Base-by-base conservation (phyloP, 495 filamentous ascomycete genomes). In the Penicillium atrosanguineum region DNA sequence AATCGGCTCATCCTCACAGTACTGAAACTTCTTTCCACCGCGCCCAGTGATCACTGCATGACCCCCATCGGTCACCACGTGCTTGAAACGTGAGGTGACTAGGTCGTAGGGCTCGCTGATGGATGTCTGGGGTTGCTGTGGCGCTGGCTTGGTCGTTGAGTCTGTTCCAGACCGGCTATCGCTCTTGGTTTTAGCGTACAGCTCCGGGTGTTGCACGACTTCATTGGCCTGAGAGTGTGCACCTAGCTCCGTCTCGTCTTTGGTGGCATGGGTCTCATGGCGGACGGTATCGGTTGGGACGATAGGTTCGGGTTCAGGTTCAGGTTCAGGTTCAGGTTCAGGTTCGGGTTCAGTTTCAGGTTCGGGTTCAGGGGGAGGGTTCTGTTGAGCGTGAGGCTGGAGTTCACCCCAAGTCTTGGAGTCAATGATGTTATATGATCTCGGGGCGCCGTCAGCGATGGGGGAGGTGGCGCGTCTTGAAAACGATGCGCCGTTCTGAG, bases 1-100 rank as follows among this genome's bases (percentile, higher is more conserved):
- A 38, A 96, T 96, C 0, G 93, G 91, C 59, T 96, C 93, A 67
- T 97, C 93, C 68, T 97, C 93, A 67, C 90, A 95, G n/a, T 79
- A 51, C 59, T 92, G 88, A 38, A 93, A 72, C 2, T 70, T 80
- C 15, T 83, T 78, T 3, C 86, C 83, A 48, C 87, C 81, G 48
- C 88, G 77, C 11, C 91, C 91, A 6, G 90, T 93, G 44, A 96
- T 86, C 18, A 97, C 82, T 6, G 86, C 87, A 72, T 97, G 92
- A 0, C 91, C 91, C 43, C 81, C 87, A 7, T 90, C 83, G 0
- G 88, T 92, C 41, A 87, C 65, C 20, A 89, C 75, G 68, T 97
- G 90, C 62, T 85, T 86, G 69, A 95, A 96, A 4, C 91, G 84
- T 14, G 81, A 68, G 2, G 91, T 91, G 8, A 90, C 58, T 26